These are phyloP conservation scores for Nymphaea thermarum DNA, from an alignment of 164 flowering plant species.

Conservation along the genomic window DNA sequence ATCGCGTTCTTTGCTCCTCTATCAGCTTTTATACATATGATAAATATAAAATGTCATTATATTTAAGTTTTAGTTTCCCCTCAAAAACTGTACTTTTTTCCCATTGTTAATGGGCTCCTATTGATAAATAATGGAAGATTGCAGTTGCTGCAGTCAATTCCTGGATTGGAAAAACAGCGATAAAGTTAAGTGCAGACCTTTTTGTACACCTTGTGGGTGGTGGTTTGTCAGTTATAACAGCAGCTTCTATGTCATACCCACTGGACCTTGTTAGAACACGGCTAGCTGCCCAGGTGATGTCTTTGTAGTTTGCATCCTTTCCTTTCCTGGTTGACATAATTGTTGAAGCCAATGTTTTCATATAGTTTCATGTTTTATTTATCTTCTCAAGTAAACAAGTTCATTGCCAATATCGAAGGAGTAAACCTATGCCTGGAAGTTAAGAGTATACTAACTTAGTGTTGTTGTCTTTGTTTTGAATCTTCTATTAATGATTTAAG, in stretches of 20 bases:
- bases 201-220: slow-evolving; percentile 53
- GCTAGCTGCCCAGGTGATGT: slow-evolving; percentile 66
- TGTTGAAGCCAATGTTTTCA: no score
- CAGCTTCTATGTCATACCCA: slow-evolving; percentile 63
- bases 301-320: no score
- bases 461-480: no score
- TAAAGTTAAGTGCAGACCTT: slow-evolving; percentile 20
- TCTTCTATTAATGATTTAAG: no score
- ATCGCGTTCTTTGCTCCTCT: slow-evolving; percentile 87
- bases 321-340: no score
- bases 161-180: slow-evolving; percentile 23
- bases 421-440: no score
- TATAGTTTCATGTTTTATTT: no score
- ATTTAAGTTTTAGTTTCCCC: no score
- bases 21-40: slow-evolving; percentile 73
- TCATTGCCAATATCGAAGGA: no score
- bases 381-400: no score
- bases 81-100: not conserved
- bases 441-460: no score
- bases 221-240: slow-evolving; percentile 68
- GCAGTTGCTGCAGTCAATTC: slow-evolving; percentile 38
- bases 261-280: slow-evolving; percentile 75
- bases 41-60: slow-evolving; percentile 55
- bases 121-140: not conserved
- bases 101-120: not conserved